Base-by-base conservation (phyloP, 495 filamentous ascomycete species). In the Lasiosphaeria hispida region DNA sequence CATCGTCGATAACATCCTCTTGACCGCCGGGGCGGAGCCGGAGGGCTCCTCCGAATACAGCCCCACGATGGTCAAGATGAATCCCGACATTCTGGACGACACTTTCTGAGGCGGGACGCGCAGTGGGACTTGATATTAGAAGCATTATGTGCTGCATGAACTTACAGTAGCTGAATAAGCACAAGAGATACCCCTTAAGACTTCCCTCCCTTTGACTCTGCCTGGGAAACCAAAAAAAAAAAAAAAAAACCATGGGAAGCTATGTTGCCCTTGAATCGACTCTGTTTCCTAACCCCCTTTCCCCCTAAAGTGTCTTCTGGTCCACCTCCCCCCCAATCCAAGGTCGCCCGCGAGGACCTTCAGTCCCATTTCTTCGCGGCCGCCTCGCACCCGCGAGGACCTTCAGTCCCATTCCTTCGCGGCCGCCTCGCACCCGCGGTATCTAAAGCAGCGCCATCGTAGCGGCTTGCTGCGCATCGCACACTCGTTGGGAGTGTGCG, bases 1-100 rank as follows among this genome's bases (percentile, higher is more conserved):
- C 8, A 97, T 99, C 49, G 94, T 99, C 0, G 87, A 92, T 39
- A 90, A 97, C 70, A 79, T 99, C 30, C 75, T 97, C 10, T 76
- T 88, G 40, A 96, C 91, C 4, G 95, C 95, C 11, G 91, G 91
- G 2, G 90, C 79, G n/a, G 83, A 80, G 45, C 75, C 72, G 13
- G 75, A 80, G 3, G 78, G 83, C 33, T 71, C 68, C 18, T 63
- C 64, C 2, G 86, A 86, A 58, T 83, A 87, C 57, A 92, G 88
- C 62, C 89, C 90, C 6, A 91, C 87, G 45, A 76, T 94, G 59
- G 85, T 92, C 34, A 81, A 84, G 65, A 82, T 88, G 70, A 83
- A 79, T 48, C 80, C 83, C 43, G 69, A 79, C 57, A 75, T 88
- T 48, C 73, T 89, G 54, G 87, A 90, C 64, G 85, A 90, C 61